Conservation (phyloP, 2,329 filamentous ascomycete genomes). For the Botryotinia narcissicola region DNA sequence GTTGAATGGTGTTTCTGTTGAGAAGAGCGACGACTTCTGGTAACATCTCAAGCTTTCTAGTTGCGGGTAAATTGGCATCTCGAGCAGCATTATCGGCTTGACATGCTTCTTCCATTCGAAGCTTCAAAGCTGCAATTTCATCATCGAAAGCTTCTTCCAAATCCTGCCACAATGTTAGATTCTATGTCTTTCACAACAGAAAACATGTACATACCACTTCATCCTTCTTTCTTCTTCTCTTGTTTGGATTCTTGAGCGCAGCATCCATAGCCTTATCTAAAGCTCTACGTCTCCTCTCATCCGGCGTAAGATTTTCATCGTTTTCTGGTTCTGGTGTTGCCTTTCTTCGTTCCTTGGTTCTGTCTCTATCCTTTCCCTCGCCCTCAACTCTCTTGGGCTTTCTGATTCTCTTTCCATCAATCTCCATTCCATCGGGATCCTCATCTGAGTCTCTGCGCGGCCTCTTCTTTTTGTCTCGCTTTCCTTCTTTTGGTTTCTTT, state of each 20-base stretch:
- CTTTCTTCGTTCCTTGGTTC: conserved; percentile 43
- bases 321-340: conserved; percentile 59
- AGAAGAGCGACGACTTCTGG: conserved; percentile 85
- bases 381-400: conserved; percentile 41
- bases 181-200: not conserved
- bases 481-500: conserved; percentile 67
- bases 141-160: conserved; percentile 88
- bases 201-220: conserved; percentile 68
- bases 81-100: conserved; percentile 82
- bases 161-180: conserved; percentile 55
- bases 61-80: conserved; percentile 73
- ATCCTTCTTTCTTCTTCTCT: conserved; percentile 69
- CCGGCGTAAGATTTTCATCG: conserved; percentile 77
- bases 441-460: conserved; percentile 48
- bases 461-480: conserved; percentile 70
- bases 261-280: conserved; percentile 86
- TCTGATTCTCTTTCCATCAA: conserved; percentile 52
- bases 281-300: conserved; percentile 78
- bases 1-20: conserved; percentile 82
- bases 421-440: conserved; percentile 49
- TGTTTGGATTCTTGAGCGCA: conserved; percentile 76
- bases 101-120: conserved; percentile 87
- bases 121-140: conserved; percentile 82
- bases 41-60: conserved; percentile 90
- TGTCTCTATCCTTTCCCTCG: conserved; percentile 36